phyloP scores from a whole-genome alignment of 305 asterid species.

The Fraxinus greggii region DNA sequence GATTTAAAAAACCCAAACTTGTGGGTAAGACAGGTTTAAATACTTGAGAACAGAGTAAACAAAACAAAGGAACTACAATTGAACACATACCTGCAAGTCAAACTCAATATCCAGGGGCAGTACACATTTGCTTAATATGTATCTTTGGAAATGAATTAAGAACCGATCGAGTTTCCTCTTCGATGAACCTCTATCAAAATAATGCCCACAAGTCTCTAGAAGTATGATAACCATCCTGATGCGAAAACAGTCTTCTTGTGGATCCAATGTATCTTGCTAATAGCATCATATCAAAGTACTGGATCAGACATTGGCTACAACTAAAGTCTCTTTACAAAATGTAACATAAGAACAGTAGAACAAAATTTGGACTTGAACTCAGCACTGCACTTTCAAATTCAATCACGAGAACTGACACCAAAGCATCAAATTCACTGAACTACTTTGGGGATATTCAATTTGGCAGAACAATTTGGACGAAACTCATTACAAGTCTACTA shows the following conservation, averaged over 20 bases:
- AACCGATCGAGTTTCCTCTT: slow-evolving; percentile 94
- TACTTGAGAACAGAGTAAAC: neutral
- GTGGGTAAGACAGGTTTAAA: neutral
- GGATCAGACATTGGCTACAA: slow-evolving; percentile 27
- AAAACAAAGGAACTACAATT: neutral
- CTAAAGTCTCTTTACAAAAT: neutral
- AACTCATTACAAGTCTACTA: neutral
- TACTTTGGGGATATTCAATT: neutral
- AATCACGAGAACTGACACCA: neutral
- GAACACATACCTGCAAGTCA: slow-evolving; percentile 85
- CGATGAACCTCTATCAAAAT: slow-evolving; percentile 95
- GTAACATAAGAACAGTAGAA: neutral
- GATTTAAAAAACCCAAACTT: neutral
- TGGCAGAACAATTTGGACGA: neutral
- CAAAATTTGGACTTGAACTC: neutral
- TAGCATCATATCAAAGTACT: slow-evolving; percentile 31
- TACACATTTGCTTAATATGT: slow-evolving; percentile 72
- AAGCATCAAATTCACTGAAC: slow-evolving; percentile 4
- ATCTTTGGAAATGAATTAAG: slow-evolving; percentile 89
- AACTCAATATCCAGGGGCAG: slow-evolving; percentile 93
- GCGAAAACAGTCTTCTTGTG: slow-evolving; percentile 94
- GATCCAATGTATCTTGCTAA: slow-evolving; percentile 90
- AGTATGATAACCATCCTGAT: slow-evolving; percentile 88
- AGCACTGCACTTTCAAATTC: slow-evolving; percentile 10
- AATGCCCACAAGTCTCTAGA: slow-evolving; percentile 96